phyloP scores from a whole-genome alignment of 768 basidiomycete genomes.

The Vararia minispora region DNA sequence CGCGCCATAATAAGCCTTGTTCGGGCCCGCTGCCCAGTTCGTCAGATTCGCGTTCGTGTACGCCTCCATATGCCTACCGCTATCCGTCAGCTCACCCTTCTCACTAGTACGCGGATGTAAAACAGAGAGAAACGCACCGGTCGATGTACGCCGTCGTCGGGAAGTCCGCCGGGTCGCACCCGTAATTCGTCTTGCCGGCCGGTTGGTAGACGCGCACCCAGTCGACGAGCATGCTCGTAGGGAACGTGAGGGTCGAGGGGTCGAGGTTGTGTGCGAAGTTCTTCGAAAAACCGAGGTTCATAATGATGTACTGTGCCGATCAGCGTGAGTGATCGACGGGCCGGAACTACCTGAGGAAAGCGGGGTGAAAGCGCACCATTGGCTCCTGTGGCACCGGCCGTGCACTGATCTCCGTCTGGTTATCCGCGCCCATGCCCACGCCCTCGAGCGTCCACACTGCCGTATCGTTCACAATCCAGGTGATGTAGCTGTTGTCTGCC shows the following conservation, averaged over 20 bases:
- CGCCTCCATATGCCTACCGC: constrained; percentile 44
- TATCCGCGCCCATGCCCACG: constrained; percentile 55
- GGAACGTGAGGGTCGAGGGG: constrained; percentile 59
- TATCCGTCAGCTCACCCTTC: neutral
- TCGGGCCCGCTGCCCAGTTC: constrained; percentile 40
- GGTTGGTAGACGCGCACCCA: constrained; percentile 90
- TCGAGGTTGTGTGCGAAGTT: constrained; percentile 67
- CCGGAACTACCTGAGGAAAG: too few species aligned
- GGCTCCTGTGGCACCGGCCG: constrained; percentile 76
- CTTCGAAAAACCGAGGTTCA: constrained; percentile 75
- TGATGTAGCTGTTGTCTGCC: constrained; percentile 41
- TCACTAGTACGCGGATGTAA: neutral
- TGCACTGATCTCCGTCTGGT: constrained; percentile 43
- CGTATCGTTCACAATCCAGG: constrained; percentile 67
- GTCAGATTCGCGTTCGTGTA: constrained; percentile 78
- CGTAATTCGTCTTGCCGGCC: constrained; percentile 55
- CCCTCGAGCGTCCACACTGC: constrained; percentile 67
- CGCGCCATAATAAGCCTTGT: too few species aligned
- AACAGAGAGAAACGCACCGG: constrained; percentile 27
- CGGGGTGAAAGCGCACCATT: constrained; percentile 43
- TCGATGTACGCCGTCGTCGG: constrained; percentile 81
- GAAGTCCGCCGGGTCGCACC: constrained; percentile 70
- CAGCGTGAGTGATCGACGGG: neutral
- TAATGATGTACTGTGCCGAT: constrained; percentile 57
- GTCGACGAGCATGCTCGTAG: constrained; percentile 64